Evolutionary conservation across 257 asterid genomes (phyloP), one percentile per base, ranked within the genome.

Genomic region (Solanum peruvianum): DNA sequence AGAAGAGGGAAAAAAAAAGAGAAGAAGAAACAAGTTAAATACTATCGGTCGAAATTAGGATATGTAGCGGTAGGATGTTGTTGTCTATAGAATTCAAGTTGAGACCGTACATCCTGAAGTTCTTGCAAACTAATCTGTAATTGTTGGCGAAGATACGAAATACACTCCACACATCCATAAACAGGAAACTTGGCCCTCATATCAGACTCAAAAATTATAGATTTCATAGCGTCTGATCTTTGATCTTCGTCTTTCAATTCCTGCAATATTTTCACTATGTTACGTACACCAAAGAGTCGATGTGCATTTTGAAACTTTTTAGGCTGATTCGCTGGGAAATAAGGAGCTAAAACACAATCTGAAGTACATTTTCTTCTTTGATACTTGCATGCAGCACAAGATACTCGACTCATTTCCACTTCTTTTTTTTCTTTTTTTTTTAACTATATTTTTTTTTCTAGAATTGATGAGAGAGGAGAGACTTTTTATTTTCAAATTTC

Each of bases 341-440:
- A 92, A 0, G 96, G 94, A 5, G 98, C 98, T 37, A 96, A 88
- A 29, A 91, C 89, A 52, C 99, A 96, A 0, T 44, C 73, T 1
- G 95, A 78, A 16, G 89, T 84, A 62, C 99, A 96, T 77, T 89
- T 91, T 20, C 96, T 84, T 21, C 99, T 87, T 39, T 92, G 98
- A 80, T 90, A 94, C 52, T 93, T 96, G 91, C 99, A 96, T 1
- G 94, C 98, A 11, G 99, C 97, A 31, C 99, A 96, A 9, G 98
- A 96, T 0, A 94, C 94, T 39, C 67, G 27, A n/a, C 87, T 88
- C 1, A 88, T 90, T 90, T 77, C 93, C 94, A 2, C 96, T 93
- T 77, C 91, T 15, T 92, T 23, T 91, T 23, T 91, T 33, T 1
- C 84, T 13, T 92, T 89, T 94, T 93, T 94, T 42, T 33, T 33